Percentiles rank a stretch among this genome's conserved stretches.
phyloP scores from a whole-genome alignment of 441 rosid genomes.

The Bocquillonia castaneifolia region DNA sequence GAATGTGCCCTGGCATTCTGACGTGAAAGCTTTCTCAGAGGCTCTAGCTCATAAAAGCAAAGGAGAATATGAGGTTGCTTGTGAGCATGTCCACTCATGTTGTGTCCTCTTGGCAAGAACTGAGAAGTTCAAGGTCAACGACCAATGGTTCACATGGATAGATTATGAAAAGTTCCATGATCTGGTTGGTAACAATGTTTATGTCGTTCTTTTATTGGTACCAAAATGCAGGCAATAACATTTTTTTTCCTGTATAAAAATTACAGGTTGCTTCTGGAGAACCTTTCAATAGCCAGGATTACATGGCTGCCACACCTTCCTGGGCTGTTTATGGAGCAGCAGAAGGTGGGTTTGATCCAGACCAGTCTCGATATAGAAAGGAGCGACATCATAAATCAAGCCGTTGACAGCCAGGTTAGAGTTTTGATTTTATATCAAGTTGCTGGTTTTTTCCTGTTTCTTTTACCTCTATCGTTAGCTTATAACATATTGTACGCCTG shows the following conservation, averaged over 20 bases:
- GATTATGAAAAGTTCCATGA: conserved; percentile 90
- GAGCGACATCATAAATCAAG: conserved; percentile 77
- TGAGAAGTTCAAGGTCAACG: conserved; percentile 70
- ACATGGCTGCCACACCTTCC: conserved; percentile 77
- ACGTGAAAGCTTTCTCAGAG: conserved; percentile 85
- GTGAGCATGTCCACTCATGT: conserved; percentile 92
- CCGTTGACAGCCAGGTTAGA: conserved; percentile 29
- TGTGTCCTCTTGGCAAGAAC: conserved; percentile 87
- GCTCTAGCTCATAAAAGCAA: conserved; percentile 61
- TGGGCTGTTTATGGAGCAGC: conserved; percentile 91
- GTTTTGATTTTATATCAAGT: conserved; percentile 10
- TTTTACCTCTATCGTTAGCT: background rate
- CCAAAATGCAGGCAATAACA: background rate
- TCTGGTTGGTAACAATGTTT: conserved; percentile 48
- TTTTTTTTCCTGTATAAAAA: conserved; percentile 7
- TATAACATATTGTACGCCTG: background rate
- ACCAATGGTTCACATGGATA: conserved; percentile 89
- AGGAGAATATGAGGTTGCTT: conserved; percentile 86
- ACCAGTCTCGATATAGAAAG: conserved; percentile 68
- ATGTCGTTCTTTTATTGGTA: background rate
- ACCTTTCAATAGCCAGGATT: conserved; percentile 68
- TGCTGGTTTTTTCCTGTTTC: conserved; percentile 2
- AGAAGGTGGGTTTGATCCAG: conserved; percentile 93
- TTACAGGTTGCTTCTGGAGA: conserved; percentile 80
- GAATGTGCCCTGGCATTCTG: conserved; percentile 94